These are phyloP conservation scores for Physocladia obscura DNA, from an alignment of 192 early-diverging fungal genomes.

Conservation along the genomic window DNA sequence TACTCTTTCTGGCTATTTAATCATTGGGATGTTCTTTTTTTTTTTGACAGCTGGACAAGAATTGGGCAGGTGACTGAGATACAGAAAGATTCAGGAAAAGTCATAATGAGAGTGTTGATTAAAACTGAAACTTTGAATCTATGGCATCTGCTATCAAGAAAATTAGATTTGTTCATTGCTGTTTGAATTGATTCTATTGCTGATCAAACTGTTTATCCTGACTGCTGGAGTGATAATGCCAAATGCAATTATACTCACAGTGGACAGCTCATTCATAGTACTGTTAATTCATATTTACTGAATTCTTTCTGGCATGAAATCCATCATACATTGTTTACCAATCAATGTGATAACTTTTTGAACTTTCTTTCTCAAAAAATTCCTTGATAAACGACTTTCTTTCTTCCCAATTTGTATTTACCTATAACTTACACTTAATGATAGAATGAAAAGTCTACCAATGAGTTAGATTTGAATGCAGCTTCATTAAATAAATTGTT, in stretches of 20 bases:
- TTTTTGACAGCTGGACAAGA: background rate
- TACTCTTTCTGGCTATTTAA: background rate
- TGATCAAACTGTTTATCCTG: background rate
- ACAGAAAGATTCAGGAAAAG: background rate
- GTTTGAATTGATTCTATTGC: background rate
- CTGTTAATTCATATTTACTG: background rate
- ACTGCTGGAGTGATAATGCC: background rate
- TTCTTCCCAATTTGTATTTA: too few relatives aligned
- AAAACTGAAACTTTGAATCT: background rate
- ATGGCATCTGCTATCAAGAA: background rate
- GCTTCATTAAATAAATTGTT: too few relatives aligned
- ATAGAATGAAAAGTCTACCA: too few relatives aligned
- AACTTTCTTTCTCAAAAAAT: too few relatives aligned
- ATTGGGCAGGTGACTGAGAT: background rate
- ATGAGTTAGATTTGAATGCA: too few relatives aligned
- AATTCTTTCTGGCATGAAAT: constrained; percentile 5
- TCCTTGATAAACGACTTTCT: too few relatives aligned
- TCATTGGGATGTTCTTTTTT: background rate
- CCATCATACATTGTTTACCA: constrained; percentile 11
- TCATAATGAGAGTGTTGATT: background rate
- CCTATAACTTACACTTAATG: too few relatives aligned
- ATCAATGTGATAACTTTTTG: too few relatives aligned
- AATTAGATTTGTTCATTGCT: background rate
- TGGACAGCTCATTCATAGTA: background rate
- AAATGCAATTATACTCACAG: background rate